Percentiles rank a stretch among this genome's conserved stretches.
These are phyloP conservation scores for Canavalia ensiformis DNA, from an alignment of 306 rosid genomes.

Conservation along the genomic window DNA sequence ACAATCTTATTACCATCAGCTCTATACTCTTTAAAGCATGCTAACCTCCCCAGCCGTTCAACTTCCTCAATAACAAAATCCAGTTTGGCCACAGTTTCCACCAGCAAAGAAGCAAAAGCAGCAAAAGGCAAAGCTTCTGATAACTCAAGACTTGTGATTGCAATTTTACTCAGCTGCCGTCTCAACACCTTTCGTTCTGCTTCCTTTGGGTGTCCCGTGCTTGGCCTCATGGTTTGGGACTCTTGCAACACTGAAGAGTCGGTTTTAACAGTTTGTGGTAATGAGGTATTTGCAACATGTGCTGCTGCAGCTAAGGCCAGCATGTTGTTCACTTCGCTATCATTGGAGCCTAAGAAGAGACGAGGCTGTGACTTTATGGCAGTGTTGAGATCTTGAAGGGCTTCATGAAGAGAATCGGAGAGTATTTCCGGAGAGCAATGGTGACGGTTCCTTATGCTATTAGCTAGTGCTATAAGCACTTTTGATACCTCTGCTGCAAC, in stretches of 20 bases:
- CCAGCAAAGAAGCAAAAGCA: constrained; percentile 87
- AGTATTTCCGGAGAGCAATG: constrained; percentile 87
- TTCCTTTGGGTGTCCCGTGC: constrained; percentile 45
- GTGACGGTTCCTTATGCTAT: constrained; percentile 68
- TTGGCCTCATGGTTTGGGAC: constrained; percentile 58
- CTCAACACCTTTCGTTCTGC: constrained; percentile 63
- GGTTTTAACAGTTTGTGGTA: constrained; percentile 66
- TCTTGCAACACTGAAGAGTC: constrained; percentile 70
- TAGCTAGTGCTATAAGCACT: constrained; percentile 73
- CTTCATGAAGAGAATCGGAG: constrained; percentile 83
- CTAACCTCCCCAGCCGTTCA: constrained; percentile 74
- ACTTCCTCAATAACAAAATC: constrained; percentile 77
- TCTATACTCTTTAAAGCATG: constrained; percentile 72
- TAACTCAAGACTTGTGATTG: constrained; percentile 82
- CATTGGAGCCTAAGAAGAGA: constrained; percentile 77
- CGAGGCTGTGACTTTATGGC: constrained; percentile 88
- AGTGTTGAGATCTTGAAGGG: constrained; percentile 74
- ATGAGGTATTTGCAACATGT: constrained; percentile 41
- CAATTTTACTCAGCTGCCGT: constrained; percentile 75
- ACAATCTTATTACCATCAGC: constrained; percentile 54
- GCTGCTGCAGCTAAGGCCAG: constrained; percentile 61
- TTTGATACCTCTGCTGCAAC: constrained; percentile 80
- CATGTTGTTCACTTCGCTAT: constrained; percentile 62
- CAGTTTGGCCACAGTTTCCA: constrained; percentile 86
- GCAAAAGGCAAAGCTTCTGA: constrained; percentile 92